A percentile compares a stretch with the other conserved stretches of the same genome.
Evolutionary conservation across 2,329 filamentous ascomycete species (phyloP).

Genomic region (Talaromyces sp.): DNA sequence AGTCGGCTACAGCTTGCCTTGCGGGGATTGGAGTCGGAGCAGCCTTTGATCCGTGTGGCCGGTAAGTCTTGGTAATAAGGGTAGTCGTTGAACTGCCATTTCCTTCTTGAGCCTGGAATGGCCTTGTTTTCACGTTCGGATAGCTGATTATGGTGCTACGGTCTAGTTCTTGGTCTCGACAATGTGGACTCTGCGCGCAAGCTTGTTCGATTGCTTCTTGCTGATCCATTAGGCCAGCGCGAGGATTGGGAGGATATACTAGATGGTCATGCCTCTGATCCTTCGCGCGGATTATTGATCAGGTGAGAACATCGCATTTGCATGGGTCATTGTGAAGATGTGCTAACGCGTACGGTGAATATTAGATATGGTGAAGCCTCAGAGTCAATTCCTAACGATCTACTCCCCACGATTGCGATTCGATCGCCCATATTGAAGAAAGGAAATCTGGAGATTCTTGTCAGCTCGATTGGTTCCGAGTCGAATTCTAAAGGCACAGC

Average conservation of each 20-base stretch:
- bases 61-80: conserved; percentile 38
- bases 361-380: conserved; percentile 58
- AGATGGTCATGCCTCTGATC: conserved; percentile 50
- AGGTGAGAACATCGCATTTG: conserved; percentile 46
- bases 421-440: conserved; percentile 60
- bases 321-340: neutral
- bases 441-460: conserved; percentile 63
- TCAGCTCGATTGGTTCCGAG: conserved; percentile 56
- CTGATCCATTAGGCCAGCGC: conserved; percentile 67
- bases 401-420: conserved; percentile 58
- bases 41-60: conserved; percentile 59
- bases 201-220: conserved; percentile 69
- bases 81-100: neutral
- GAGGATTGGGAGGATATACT: conserved; percentile 70
- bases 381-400: conserved; percentile 50
- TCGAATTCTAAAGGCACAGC: conserved; percentile 52
- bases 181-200: conserved; percentile 55
- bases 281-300: conserved; percentile 64
- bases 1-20: conserved; percentile 63
- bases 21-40: conserved; percentile 58
- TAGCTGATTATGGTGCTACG: neutral
- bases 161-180: conserved; percentile 53
- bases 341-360: neutral
- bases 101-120: neutral
- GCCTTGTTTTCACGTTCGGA: neutral